These are phyloP conservation scores for Oehlia diaphana DNA, from an alignment of 192 early-diverging fungal species.

Conservation along the genomic window DNA sequence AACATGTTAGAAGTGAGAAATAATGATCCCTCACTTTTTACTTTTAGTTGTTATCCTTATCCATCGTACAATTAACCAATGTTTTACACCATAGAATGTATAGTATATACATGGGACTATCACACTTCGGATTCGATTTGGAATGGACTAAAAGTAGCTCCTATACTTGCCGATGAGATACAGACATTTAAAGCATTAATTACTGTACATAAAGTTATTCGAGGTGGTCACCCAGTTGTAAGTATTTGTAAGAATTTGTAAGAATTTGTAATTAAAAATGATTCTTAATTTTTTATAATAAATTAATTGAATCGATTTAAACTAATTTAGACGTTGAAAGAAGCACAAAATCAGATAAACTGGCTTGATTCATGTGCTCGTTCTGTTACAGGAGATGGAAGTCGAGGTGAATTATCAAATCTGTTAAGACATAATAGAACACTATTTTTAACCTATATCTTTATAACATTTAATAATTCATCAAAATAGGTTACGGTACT, in stretches of 20 bases:
- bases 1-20: constrained; percentile 81
- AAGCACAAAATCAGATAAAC: constrained; percentile 71
- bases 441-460: neutral
- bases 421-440: neutral
- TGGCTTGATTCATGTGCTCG: constrained; percentile 82
- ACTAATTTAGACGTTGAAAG: constrained; percentile 67
- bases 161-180: constrained; percentile 90
- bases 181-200: constrained; percentile 96
- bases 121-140: constrained; percentile 84
- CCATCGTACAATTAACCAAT: neutral
- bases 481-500: constrained; percentile 62
- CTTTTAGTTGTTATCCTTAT: constrained; percentile 18
- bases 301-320: neutral
- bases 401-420: constrained; percentile 30
- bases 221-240: constrained; percentile 85
- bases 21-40: neutral
- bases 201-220: constrained; percentile 92
- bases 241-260: constrained; percentile 13
- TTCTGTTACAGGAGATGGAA: constrained; percentile 51
- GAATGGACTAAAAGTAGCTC: constrained; percentile 82
- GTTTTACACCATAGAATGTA: constrained; percentile 58
- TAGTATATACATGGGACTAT: constrained; percentile 94
- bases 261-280: neutral
- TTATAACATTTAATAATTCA: neutral
- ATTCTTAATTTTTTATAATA: neutral